Evolutionary conservation across 2,329 filamentous ascomycete species (phyloP), one percentile per base, ranked within the genome.

Genomic region (Hirsutella thompsonii): DNA sequence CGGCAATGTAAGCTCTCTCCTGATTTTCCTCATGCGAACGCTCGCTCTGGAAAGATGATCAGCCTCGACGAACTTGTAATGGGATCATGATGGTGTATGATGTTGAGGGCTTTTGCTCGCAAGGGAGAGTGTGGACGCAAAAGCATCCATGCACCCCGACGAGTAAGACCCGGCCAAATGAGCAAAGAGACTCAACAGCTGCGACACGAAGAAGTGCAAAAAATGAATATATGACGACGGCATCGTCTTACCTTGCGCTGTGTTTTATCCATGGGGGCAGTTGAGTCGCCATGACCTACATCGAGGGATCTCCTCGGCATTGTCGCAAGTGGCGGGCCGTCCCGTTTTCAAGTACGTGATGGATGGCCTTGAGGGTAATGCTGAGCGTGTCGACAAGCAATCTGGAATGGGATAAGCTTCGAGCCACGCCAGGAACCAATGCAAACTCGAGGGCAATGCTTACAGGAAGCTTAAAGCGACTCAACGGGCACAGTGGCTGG

Each of bases 1-100:
- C 89, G 11, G 89, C 89, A 50, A 95, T 92, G 57, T 93, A 95
- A 19, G 89, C 89, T 54, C 89, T 73, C 60, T 90, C 85, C 55
- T 87, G 81, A 51, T 90, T 89, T 59, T 89, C 83, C 50, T 84
- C 81, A 47, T 87, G 82, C 2, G 81, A 84, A 35, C 83, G 69
- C 59, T 86, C 81, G 3, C 80, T 83, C 76, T 85, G 43, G 3
- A 0, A 16, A 10, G 3, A 5, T 8, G 30, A n/a, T 36, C 14
- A 41, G 35, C 20, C 35, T 6, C 23, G 11, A 11, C 23, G 23
- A n/a, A n/a, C n/a, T n/a, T n/a, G n/a, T n/a, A n/a, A n/a, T n/a
- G n/a, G n/a, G n/a, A n/a, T n/a, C n/a, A n/a, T n/a, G n/a, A n/a
- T n/a, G n/a, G n/a, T n/a, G n/a, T n/a, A n/a, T n/a, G n/a, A n/a